Evolutionary conservation across 2,329 filamentous ascomycete species (phyloP), one percentile per base, ranked within the genome.

Genomic region (Ramularia endophylla): DNA sequence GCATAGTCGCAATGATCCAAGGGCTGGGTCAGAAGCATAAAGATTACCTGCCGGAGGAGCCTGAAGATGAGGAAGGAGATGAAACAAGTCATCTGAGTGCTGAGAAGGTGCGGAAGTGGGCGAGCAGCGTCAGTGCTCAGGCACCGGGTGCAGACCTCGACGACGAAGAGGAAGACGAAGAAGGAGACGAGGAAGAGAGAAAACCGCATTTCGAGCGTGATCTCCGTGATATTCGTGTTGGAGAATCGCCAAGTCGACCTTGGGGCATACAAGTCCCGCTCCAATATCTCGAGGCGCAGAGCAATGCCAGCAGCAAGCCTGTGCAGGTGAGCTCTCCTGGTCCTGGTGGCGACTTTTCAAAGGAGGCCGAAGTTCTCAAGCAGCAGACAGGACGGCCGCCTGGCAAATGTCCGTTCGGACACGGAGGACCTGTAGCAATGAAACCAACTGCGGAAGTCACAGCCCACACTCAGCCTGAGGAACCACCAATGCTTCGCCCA

Each of bases 1-100:
- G 83, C 61, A 71, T 95, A 31, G 87, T 87, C 53, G 94, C 80
- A 66, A 95, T 97, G 90, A 94, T 97, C 47, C 83, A 92, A 62
- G 87, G 87, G 7, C 71, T 97, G 28, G 86, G 88, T 36, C 78
- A 83, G 50, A 87, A 94, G 54, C 90, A 97, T 60, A 85, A 92
- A 60, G 82, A 86, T 5, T 87, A 92, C 78, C 70, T 95, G 19
- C 85, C 85, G 1, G 71, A 75, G 28, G 68, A 71, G 40, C 65
- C 66, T 6, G 65, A 64, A 11, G 65, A 67, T 11, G 74, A 76
- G 49, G 69, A 73, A 16, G 54, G 45, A 12, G 53, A 44, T 20
- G 59, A 51, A 19, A 58, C 56, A 38, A 46, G 63, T 38, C 68
- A 64, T 49, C 67, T 70, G 30, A 81, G 82, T 5, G 80, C 81